A percentile compares a stretch with the other conserved stretches of the same genome.
These are phyloP conservation scores for Ephemerocybe angulata DNA, from an alignment of 768 basidiomycete genomes.

Conservation along the genomic window DNA sequence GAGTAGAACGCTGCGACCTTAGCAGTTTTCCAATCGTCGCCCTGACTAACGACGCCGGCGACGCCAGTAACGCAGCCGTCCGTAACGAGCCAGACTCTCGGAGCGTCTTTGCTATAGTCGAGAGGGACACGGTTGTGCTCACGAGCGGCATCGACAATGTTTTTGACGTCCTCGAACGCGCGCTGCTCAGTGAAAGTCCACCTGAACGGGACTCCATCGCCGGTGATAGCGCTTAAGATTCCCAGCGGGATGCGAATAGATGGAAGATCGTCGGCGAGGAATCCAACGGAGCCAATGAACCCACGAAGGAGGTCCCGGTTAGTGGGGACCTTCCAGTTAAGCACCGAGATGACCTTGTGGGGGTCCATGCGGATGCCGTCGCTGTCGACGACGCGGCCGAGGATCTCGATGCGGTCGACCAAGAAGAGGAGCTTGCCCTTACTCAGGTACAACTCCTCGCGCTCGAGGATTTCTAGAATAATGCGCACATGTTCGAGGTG, in stretches of 20 bases:
- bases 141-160: conserved; percentile 11
- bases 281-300: conserved; percentile 27
- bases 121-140: conserved; percentile 22
- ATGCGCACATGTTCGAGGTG: conserved; percentile 26
- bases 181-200: conserved; percentile 27
- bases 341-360: conserved; percentile 35
- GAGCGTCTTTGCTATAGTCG: conserved; percentile 13
- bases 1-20: conserved; percentile 31
- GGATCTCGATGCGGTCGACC: conserved; percentile 11
- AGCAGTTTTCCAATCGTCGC: conserved; percentile 19
- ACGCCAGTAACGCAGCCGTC: conserved; percentile 30
- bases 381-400: conserved; percentile 26
- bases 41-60: conserved; percentile 25
- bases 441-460: conserved; percentile 26
- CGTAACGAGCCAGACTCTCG: conserved; percentile 25
- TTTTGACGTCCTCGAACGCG: conserved; percentile 36
- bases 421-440: conserved; percentile 22
- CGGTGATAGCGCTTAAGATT: conserved; percentile 22
- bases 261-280: conserved; percentile 30
- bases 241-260: conserved; percentile 37
- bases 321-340: conserved; percentile 32
- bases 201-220: conserved; percentile 21
- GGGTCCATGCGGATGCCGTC: conserved; percentile 43
- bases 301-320: conserved; percentile 30
- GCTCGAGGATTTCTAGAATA: conserved; percentile 24